Evolutionary conservation across 768 basidiomycete species (phyloP).

Genomic region (Pleurotus pulmonarius): DNA sequence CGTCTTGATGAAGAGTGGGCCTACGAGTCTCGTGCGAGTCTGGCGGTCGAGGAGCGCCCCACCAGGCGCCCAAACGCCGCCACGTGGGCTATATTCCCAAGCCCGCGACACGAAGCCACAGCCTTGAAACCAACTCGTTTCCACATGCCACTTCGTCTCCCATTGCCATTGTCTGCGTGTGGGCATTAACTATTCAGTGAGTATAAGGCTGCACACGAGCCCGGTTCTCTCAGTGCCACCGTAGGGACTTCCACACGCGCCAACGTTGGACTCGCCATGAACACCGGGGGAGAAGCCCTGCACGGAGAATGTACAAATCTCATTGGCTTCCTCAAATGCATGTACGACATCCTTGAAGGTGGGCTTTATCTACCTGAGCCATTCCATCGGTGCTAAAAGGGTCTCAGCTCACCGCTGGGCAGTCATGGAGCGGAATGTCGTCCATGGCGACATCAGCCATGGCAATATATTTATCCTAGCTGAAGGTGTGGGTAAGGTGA

Average conservation of each 20-base stretch:
- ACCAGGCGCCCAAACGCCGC: too few species aligned
- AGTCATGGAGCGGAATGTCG: neutral
- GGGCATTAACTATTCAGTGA: too few species aligned
- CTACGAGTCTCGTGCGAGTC: too few species aligned
- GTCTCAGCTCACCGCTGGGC: conserved; percentile 1
- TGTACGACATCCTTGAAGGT: conserved; percentile 7
- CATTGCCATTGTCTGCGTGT: too few species aligned
- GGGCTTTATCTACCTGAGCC: neutral
- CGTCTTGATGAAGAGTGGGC: too few species aligned
- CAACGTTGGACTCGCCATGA: neutral
- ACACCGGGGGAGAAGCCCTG: neutral
- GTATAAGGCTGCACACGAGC: too few species aligned
- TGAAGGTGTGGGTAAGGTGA: too few species aligned
- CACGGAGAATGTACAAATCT: neutral
- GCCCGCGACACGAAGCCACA: too few species aligned
- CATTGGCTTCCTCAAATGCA: neutral
- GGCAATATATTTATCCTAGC: neutral
- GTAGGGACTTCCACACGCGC: neutral
- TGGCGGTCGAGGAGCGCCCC: too few species aligned
- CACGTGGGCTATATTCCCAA: too few species aligned
- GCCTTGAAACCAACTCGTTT: too few species aligned
- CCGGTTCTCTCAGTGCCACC: neutral
- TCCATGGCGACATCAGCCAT: conserved; percentile 1
- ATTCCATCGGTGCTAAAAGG: neutral
- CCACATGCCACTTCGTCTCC: too few species aligned